Evolutionary conservation across 139 green algal species (phyloP), one percentile per base, ranked within the genome.

Genomic region (Tetradesmus obliquus): DNA sequence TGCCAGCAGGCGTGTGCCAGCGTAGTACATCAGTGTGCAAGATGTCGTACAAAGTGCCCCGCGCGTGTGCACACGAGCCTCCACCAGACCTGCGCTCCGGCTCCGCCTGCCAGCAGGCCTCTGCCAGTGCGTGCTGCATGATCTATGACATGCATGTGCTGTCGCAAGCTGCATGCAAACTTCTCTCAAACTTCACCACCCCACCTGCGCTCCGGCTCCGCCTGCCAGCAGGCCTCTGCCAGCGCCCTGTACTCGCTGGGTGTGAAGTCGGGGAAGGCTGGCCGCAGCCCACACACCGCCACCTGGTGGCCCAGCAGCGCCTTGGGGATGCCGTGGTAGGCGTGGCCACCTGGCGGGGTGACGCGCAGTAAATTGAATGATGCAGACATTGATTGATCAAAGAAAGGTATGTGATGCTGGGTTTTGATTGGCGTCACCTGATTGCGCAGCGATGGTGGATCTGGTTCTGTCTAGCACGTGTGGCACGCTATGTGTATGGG

Each of bases 171-270:
- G 13, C 13, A 72, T 72, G 62, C 62, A 13, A 12, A 72, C 62
- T 72, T 12, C 62, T 72, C 32, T 45, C 32, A 45, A 45, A 45
- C 32, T 45, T 45, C 32, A 45, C 32, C 32, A 45, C 32, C 82
- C 3, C 74, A 91, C 87, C 87, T 55, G 4, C 82, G 82, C 13
- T 82, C 22, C 17, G 88, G 88, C 22, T 91, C 79, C 1, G 55
- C 13, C 15, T 88, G 57, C 93, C 93, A 95, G 93, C 93, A 95
- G 24, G 62, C 15, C 74, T 95, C 88, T 32, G 91, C 91, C 84
- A 95, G 81, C 7, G 71, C 9, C 10, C 58, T 24, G 71, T 90
- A 93, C 17, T 79, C 72, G 6, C 12, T 10, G 15, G 93, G 93
- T 9, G 93, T 89, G 86, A 88, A 87, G 51, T 72, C 12, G 0